Evolutionary conservation across 2,329 filamentous ascomycete species (phyloP).

Genomic region (Coleophoma eucalyptorum): DNA sequence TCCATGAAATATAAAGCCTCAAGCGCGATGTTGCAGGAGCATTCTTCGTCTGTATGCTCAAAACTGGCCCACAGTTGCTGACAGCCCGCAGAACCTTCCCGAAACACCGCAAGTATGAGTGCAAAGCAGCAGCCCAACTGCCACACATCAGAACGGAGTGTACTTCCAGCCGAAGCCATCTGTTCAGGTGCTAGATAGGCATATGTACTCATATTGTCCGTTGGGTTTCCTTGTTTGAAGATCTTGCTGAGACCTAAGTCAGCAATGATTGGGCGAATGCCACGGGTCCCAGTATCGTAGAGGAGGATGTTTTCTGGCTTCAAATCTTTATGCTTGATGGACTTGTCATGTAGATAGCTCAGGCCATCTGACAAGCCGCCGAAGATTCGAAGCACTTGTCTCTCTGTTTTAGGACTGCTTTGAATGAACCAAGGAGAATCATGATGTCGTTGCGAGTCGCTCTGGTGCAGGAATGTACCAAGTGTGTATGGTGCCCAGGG

Average conservation of each 20-base stretch:
- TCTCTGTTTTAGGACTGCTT: not conserved
- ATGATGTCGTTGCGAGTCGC: not conserved
- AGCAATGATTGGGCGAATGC: not conserved
- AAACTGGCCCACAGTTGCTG: not conserved
- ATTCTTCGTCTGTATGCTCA: not conserved
- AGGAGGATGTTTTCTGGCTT: conserved; percentile 14
- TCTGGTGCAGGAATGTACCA: not conserved
- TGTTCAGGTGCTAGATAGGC: not conserved
- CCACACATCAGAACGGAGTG: not conserved
- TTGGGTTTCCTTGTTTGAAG: not conserved
- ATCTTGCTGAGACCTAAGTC: not conserved
- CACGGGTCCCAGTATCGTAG: not conserved
- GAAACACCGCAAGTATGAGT: not conserved
- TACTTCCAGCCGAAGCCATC: not conserved
- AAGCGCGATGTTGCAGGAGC: not conserved
- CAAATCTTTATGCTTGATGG: conserved; percentile 12
- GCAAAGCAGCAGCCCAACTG: conserved; percentile 6
- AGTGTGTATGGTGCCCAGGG: conserved; percentile 3
- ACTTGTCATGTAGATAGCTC: conserved; percentile 8
- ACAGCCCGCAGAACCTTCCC: not conserved
- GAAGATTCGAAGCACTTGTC: not conserved
- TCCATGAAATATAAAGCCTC: not conserved
- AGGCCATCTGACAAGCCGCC: conserved; percentile 2
- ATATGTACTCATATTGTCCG: not conserved
- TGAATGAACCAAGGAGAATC: not conserved